Evolutionary conservation across 805 yeast species (phyloP), one percentile per base, ranked within the genome.

Genomic region (Wickerhamomyces canadensis): DNA sequence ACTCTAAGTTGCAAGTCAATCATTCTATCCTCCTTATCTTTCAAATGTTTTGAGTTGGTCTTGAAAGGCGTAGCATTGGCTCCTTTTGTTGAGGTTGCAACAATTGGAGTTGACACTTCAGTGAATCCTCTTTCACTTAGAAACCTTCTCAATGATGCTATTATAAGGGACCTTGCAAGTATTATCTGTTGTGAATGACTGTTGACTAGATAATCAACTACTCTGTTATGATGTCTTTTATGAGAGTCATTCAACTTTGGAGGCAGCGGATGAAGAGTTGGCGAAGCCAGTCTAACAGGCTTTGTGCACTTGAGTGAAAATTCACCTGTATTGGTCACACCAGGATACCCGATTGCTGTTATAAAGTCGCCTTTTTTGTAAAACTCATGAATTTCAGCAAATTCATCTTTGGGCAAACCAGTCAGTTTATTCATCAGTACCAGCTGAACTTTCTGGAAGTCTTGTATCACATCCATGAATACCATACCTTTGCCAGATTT

Each of bases 1-100:
- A 93, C 91, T 30, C 98, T 64, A 31, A 93, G 58, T 37, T 75
- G 80, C 8, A 87, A 59, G 11, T 64, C 62, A 1, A 51, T 35
- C 2, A 44, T 42, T 9, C 43, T 39, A 10, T 40, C 53, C 26
- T 41, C 47, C 3, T 48, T 52, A 15, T 62, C 64, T 8, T 58
- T 54, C 19, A 57, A 19, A 23, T 58, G 50, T 28, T 59, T 56
- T 29, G 70, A 58, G 2, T 45, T 36, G 0, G 97, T 87, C 1
- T 52, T 52, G 49, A 93, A 93, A 0, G 98, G 96, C n/a, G 73
- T 72, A 0, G 98, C 98, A 49, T 80, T 78, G 5, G 99, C 98
- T 3, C 98, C 98, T 14, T 87, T 84, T 0, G 88, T 76, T 2
- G 80, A 78, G 6, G 65, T 51, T 0, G 87, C 74, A 11, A 93